Evolutionary conservation across 2,329 filamentous ascomycete genomes (phyloP).

Genomic region (Diplodia intermedia): DNA sequence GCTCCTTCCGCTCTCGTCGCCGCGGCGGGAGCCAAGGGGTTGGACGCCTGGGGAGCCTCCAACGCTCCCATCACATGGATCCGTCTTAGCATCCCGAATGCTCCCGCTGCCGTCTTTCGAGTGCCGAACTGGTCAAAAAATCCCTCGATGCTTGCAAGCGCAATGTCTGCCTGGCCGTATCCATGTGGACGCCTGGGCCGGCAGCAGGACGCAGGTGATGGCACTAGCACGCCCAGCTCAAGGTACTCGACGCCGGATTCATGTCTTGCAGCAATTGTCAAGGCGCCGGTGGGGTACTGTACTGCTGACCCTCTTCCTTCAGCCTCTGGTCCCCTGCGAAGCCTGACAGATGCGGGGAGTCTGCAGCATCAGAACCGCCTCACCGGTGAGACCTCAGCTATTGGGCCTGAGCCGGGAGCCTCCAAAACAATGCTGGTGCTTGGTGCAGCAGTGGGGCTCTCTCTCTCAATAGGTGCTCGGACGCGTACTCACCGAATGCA

Average conservation of each 20-base stretch:
- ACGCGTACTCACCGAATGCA: slow-evolving; percentile 26
- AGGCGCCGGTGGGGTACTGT: slow-evolving; percentile 2
- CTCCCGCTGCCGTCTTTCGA: neutral
- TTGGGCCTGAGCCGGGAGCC: slow-evolving; percentile 15
- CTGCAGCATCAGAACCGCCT: slow-evolving; percentile 28
- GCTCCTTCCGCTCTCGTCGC: slow-evolving; percentile 19
- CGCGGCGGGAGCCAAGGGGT: slow-evolving; percentile 25
- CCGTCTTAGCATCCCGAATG: neutral
- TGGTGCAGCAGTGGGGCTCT: slow-evolving; percentile 23
- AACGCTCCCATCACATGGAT: slow-evolving; percentile 4
- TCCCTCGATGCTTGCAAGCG: slow-evolving; percentile 6
- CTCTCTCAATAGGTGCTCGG: slow-evolving; percentile 27
- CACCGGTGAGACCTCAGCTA: slow-evolving; percentile 22
- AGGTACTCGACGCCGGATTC: neutral
- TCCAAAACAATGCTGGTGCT: slow-evolving; percentile 22
- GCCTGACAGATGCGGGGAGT: slow-evolving; percentile 17
- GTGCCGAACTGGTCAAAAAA: neutral
- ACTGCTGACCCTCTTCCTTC: slow-evolving; percentile 3
- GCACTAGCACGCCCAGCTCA: neutral
- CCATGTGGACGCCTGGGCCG: neutral
- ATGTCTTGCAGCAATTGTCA: too few species aligned
- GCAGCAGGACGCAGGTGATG: neutral
- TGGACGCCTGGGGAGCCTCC: slow-evolving; percentile 16
- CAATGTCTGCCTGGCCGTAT: slow-evolving; percentile 1
- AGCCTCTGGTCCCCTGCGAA: slow-evolving; percentile 14